Evolutionary conservation across 192 early-diverging fungal species (phyloP).

Genomic region (Geosiphon pyriformis): DNA sequence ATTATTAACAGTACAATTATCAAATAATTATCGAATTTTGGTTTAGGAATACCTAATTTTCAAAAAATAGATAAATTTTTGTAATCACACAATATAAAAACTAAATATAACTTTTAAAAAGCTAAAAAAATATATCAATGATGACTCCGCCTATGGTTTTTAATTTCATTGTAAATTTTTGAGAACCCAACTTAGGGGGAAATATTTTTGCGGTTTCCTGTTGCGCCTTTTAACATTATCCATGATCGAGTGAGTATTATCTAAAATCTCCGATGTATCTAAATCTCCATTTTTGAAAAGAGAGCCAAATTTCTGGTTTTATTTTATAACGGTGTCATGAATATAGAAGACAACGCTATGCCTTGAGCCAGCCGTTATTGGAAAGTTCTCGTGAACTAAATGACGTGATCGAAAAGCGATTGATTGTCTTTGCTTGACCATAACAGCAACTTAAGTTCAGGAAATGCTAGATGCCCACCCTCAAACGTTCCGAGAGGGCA

Average conservation of each 20-base stretch:
- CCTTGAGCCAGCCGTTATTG: not conserved
- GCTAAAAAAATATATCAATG: too few species aligned
- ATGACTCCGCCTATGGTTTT: slow-evolving; percentile 1
- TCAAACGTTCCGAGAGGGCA: not conserved
- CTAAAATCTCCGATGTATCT: too few species aligned
- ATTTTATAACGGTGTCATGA: slow-evolving; percentile 6
- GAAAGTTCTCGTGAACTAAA: not conserved
- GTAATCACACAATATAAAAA: too few species aligned
- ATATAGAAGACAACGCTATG: slow-evolving; percentile 20
- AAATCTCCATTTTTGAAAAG: not conserved
- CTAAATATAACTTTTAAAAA: too few species aligned
- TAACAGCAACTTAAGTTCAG: not conserved
- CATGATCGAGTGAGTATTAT: too few species aligned
- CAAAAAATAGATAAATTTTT: too few species aligned
- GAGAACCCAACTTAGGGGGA: not conserved
- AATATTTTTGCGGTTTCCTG: too few species aligned
- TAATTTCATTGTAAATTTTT: too few species aligned
- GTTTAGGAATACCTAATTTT: too few species aligned
- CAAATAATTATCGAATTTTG: too few species aligned
- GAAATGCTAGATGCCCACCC: not conserved
- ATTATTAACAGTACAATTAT: too few species aligned
- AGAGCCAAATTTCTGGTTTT: not conserved
- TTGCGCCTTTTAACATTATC: too few species aligned
- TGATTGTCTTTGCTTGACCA: not conserved
- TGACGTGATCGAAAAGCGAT: not conserved